These are phyloP conservation scores for Trichoderma orchidacearum DNA, from an alignment of 495 filamentous ascomycete genomes.

Conservation along the genomic window DNA sequence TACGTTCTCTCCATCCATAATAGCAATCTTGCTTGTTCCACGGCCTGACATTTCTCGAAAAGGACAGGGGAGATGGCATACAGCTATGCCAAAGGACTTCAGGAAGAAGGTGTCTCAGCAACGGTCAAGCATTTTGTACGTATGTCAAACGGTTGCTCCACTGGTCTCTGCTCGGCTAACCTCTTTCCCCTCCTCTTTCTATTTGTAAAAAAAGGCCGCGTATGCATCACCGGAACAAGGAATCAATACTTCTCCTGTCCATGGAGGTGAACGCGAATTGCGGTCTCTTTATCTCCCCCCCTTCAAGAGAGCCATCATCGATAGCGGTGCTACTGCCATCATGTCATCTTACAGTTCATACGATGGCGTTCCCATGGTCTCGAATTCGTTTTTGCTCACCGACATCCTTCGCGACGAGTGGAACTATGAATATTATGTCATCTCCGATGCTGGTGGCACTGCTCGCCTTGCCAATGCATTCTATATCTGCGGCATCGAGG, in stretches of 20 bases:
- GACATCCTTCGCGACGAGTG: slow-evolving; percentile 55
- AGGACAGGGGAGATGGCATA: slow-evolving; percentile 39
- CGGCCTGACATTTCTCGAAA: not conserved
- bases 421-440: slow-evolving; percentile 51
- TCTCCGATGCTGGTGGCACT: slow-evolving; percentile 47
- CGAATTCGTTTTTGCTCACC: slow-evolving; percentile 46
- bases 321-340: slow-evolving; percentile 48
- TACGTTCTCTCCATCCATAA: not conserved
- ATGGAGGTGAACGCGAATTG: slow-evolving; percentile 53
- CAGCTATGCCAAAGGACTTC: slow-evolving; percentile 45
- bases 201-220: slow-evolving; percentile 21
- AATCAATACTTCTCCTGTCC: slow-evolving; percentile 53
- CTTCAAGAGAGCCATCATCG: slow-evolving; percentile 54
- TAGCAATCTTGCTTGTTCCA: not conserved
- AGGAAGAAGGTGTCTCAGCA: slow-evolving; percentile 47
- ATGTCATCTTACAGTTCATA: slow-evolving; percentile 61
- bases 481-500: slow-evolving; percentile 40
- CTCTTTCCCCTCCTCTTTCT: not conserved
- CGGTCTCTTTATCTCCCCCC: slow-evolving; percentile 53
- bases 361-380: slow-evolving; percentile 50
- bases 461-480: slow-evolving; percentile 51
- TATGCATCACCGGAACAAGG: slow-evolving; percentile 56
- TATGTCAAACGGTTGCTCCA: slow-evolving; percentile 4
- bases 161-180: not conserved
- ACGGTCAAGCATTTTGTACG: slow-evolving; percentile 53